phyloP scores from a whole-genome alignment of 2,329 filamentous ascomycete species.

The Penicillium capsulatum region DNA sequence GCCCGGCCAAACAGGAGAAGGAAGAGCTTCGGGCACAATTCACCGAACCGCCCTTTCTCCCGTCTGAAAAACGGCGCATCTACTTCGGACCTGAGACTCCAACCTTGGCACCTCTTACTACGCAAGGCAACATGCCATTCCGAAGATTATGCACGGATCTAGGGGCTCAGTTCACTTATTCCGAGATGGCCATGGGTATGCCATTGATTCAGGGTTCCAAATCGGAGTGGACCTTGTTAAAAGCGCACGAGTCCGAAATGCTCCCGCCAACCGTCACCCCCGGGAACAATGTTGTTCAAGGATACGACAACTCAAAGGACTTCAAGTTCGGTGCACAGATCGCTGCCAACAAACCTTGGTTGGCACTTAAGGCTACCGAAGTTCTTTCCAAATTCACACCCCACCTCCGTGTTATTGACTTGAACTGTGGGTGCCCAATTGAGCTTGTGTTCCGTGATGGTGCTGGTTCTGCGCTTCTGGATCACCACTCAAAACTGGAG shows the following conservation, averaged over 20 bases:
- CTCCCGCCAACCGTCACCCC: slow-evolving; percentile 63
- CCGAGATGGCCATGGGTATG: slow-evolving; percentile 94
- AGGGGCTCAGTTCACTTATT: slow-evolving; percentile 90
- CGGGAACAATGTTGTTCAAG: slow-evolving; percentile 56
- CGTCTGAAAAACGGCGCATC: slow-evolving; percentile 87
- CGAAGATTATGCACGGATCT: slow-evolving; percentile 83
- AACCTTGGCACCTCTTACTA: slow-evolving; percentile 88
- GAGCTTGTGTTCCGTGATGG: slow-evolving; percentile 87
- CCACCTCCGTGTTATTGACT: slow-evolving; percentile 80
- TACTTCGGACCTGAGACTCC: slow-evolving; percentile 96
- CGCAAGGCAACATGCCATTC: slow-evolving; percentile 94
- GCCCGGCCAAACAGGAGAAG: slow-evolving; percentile 32
- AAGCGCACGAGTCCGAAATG: slow-evolving; percentile 81
- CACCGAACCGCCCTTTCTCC: slow-evolving; percentile 78
- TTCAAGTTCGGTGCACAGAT: slow-evolving; percentile 90
- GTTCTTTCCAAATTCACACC: slow-evolving; percentile 72
- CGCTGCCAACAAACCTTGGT: slow-evolving; percentile 85
- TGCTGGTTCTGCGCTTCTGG: slow-evolving; percentile 87
- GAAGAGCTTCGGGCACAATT: slow-evolving; percentile 75
- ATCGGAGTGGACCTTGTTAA: slow-evolving; percentile 90
- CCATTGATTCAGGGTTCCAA: slow-evolving; percentile 86
- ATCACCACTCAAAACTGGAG: slow-evolving; percentile 79
- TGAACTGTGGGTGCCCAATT: slow-evolving; percentile 97
- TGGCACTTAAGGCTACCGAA: slow-evolving; percentile 83
- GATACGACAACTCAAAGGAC: slow-evolving; percentile 78